A percentile compares a stretch with the other conserved stretches of the same genome.
Evolutionary conservation across 148 eudicot genomes (phyloP).

Genomic region (Rhododendron ovatum): DNA sequence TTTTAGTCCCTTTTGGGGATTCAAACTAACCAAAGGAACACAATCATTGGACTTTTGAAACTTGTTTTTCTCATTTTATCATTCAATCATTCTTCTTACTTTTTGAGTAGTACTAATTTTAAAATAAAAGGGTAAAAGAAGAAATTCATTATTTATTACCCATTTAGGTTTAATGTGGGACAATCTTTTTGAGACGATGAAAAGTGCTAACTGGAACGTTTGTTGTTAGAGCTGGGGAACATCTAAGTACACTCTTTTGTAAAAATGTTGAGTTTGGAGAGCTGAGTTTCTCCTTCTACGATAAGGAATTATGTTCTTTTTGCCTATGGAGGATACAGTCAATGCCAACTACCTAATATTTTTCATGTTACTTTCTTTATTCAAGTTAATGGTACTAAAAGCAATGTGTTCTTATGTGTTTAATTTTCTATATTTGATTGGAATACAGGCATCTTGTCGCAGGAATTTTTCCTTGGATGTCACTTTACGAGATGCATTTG

Average conservation of each 20-base stretch:
- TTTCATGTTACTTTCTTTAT: background rate
- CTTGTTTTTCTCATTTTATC: too few relatives aligned
- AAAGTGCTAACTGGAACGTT: too few relatives aligned
- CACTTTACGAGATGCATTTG: slow-evolving; percentile 47
- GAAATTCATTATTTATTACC: too few relatives aligned
- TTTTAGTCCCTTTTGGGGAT: background rate
- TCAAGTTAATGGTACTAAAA: background rate
- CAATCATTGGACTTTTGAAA: too few relatives aligned
- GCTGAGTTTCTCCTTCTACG: background rate
- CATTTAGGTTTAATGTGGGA: too few relatives aligned
- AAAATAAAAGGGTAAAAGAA: too few relatives aligned
- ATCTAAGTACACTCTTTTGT: background rate
- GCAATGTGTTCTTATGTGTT: background rate
- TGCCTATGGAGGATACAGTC: background rate
- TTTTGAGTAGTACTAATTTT: too few relatives aligned
- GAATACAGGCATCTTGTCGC: slow-evolving; percentile 65
- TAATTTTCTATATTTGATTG: background rate
- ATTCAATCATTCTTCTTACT: too few relatives aligned
- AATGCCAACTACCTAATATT: background rate
- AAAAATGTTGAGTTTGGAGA: slow-evolving; percentile 2
- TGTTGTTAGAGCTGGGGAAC: background rate
- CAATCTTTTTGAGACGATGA: too few relatives aligned
- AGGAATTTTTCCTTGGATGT: slow-evolving; percentile 65
- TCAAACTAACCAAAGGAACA: background rate
- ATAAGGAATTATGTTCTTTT: background rate